Conservation (phyloP, 352 stramenopile species). For the Globisporangium spiculum region DNA sequence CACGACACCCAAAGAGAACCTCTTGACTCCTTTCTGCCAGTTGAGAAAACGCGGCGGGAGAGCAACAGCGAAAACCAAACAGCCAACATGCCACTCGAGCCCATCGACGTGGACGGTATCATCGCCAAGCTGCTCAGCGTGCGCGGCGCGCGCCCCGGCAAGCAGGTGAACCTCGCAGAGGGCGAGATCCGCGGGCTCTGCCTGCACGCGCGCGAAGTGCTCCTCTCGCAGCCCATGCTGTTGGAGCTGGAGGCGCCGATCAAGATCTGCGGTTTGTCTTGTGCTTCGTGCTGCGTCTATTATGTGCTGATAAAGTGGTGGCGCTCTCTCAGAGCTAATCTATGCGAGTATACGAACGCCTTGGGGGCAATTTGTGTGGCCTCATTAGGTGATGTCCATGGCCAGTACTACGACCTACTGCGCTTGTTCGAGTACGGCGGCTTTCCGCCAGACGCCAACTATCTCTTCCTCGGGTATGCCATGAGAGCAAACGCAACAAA, state of each 20-base stretch:
- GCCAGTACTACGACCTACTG: slow-evolving; percentile 98
- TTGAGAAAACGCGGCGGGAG: not conserved
- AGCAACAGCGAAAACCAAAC: not conserved
- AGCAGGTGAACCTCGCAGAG: slow-evolving; percentile 95
- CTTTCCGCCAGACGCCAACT: slow-evolving; percentile 83
- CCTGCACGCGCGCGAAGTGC: slow-evolving; percentile 91
- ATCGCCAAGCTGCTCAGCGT: slow-evolving; percentile 91
- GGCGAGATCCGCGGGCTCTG: slow-evolving; percentile 98
- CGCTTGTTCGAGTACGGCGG: slow-evolving; percentile 94
- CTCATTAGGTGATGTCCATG: slow-evolving; percentile 88
- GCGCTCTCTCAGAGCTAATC: not conserved
- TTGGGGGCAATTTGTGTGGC: not conserved
- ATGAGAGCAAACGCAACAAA: slow-evolving; percentile 19
- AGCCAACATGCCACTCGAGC: slow-evolving; percentile 48
- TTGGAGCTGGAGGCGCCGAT: slow-evolving; percentile 98
- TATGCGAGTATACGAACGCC: not conserved
- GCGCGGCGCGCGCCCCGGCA: slow-evolving; percentile 63
- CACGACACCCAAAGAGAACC: too few relatives aligned
- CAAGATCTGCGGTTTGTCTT: slow-evolving; percentile 90
- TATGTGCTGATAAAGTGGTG: not conserved
- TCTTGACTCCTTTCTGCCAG: not conserved
- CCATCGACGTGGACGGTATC: slow-evolving; percentile 84
- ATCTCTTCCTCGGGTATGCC: slow-evolving; percentile 53
- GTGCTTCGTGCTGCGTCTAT: not conserved
- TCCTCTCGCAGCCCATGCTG: slow-evolving; percentile 98